Evolutionary conservation across 768 basidiomycete species (phyloP), one percentile per base, ranked within the genome.

Genomic region (Dacryopinax spathularia): DNA sequence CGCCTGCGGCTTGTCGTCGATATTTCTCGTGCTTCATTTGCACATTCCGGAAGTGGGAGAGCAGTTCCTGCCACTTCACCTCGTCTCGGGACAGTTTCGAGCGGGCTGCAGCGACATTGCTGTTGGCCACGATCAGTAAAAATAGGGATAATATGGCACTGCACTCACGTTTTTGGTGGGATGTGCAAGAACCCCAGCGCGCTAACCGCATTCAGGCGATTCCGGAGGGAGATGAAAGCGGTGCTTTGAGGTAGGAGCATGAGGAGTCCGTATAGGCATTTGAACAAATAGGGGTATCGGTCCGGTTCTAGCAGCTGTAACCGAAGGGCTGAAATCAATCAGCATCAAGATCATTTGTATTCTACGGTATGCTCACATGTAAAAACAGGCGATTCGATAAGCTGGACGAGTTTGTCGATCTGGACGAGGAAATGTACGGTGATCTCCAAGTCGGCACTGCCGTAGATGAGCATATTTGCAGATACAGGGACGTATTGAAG

Each of bases 241-340:
- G 88, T 88, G 71, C 93, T 96, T 77, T 99, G 96, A 0, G 96
- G 96, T 9, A 99, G 77, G 62, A 98, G 78, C 96, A 99, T 99
- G 65, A 99, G 78, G 7, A 99, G 78, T 1, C 96, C 96, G 71
- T 99, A 99, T 2, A 99, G 80, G 70, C 94, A 97, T 72, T 99
- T 99, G 82, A 93, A 95, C 29, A 99, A 79, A 75, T 91, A 89
- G 0, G 95, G 95, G 72, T 97, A 87, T 84, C 86, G 84, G 66
- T 99, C 96, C 5, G 96, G 96, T 70, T 99, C 96, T 35, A 99
- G 81, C 2, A 99, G 82, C 74, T 99, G 96, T 1, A 99, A 78
- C 15, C 96, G 91, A 13, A 88, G 78, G 74, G 88, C 88, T 91
- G 34, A 18, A 5, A 7, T 31, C 27, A 62, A 4, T 16, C 4